These are phyloP conservation scores for Pleochaeta shiraiana DNA, from an alignment of 2,329 filamentous ascomycete genomes.

Conservation along the genomic window DNA sequence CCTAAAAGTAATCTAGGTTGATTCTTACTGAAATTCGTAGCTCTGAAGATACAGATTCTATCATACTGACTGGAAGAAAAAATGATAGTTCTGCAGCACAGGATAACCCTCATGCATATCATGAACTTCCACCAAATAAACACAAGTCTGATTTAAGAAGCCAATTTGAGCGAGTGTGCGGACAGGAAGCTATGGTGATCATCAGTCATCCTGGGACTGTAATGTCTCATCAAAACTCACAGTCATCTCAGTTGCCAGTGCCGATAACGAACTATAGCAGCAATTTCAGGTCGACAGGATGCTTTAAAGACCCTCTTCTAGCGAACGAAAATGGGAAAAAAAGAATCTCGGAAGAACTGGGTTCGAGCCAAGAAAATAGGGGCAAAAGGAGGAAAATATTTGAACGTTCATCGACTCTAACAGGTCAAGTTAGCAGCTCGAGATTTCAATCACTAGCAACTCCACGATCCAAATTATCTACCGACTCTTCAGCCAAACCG, in stretches of 20 bases:
- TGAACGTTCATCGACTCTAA: not conserved
- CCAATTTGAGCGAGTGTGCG: not conserved
- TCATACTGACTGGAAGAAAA: constrained; percentile 1
- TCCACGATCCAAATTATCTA: not conserved
- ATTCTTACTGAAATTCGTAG: not conserved
- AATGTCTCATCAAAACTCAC: not conserved
- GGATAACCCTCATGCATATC: not conserved
- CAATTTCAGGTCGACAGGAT: not conserved
- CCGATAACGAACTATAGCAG: not conserved
- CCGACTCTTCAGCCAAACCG: too few relatives aligned
- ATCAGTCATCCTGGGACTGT: not conserved
- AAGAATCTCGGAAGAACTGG: not conserved
- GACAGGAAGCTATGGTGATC: not conserved
- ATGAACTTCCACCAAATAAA: not conserved
- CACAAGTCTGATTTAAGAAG: not conserved
- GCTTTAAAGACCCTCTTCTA: not conserved
- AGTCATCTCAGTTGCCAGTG: not conserved
- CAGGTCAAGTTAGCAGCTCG: not conserved
- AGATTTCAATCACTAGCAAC: not conserved
- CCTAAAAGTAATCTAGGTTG: not conserved
- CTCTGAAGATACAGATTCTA: not conserved
- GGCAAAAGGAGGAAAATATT: not conserved
- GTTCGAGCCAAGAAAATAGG: not conserved
- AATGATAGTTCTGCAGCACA: not conserved
- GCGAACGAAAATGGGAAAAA: not conserved